Base-by-base conservation (phyloP, 768 basidiomycete genomes). In the Cantharellus cinnabarinus region DNA sequence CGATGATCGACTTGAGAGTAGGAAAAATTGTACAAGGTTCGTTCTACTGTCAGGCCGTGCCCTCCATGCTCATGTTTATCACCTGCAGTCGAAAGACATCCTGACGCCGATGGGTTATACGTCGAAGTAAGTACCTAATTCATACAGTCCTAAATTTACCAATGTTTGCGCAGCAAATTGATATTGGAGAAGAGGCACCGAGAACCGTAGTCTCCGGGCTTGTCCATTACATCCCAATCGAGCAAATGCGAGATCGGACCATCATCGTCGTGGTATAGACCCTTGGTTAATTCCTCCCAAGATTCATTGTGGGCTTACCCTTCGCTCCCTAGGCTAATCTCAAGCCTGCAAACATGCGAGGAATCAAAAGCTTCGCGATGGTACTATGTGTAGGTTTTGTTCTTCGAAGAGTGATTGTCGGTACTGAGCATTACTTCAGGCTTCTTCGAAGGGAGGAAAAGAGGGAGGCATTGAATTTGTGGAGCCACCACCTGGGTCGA, bases 291-390 rank as follows among this genome's bases (percentile, higher is more conserved):
- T 20, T 51, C 4, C 20, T 5, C 20, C 7, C 51, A 15, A 5
- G 55, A 60, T 35, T 35, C 4, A 58, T 42, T 2, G 7, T 51
- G 42, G 5, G 52, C 14, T 41, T 37, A 41, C 44, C 10, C 4
- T 42, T 58, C 57, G 60, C 60, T 69, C 44, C 10, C 4, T 42
- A 61, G 60, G 60, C 60, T 69, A 93, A 98, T 69, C 71, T 99
- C 62, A 98, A 99, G 71, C 94, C 94, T 3, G 94, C 86, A 4
- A 82, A 76, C 64, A 98, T 99, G 94, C 82, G 94, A 60, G 95
- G 95, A 2, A 82, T 99, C 65, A 98, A 97, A 74, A 94, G 90
- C 61, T 94, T 85, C 66, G 95, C 91, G 40, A 98, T 99, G 95
- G 85, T 99, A 42, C 82, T 99, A 62, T 85, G 84, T 67, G 90